A percentile compares a stretch with the other conserved stretches of the same genome.
These are phyloP conservation scores for Colletotrichum horii DNA, from an alignment of 2,329 filamentous ascomycete species.

Conservation along the genomic window DNA sequence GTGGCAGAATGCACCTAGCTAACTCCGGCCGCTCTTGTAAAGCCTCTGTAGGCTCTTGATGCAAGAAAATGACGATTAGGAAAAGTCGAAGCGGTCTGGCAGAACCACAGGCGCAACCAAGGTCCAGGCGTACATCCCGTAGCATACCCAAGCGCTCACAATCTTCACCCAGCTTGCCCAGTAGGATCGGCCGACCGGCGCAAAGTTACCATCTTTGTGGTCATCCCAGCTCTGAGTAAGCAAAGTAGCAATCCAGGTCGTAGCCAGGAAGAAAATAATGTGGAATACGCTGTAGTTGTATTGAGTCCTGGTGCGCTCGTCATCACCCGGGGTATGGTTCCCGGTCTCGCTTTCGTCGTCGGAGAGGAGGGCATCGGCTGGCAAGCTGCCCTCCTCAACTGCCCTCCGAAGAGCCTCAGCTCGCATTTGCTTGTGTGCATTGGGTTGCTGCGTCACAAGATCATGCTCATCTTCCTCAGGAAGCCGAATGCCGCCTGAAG, in stretches of 20 bases:
- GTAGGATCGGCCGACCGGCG: slow-evolving; percentile 91
- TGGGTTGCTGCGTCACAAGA: slow-evolving; percentile 85
- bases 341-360: slow-evolving; percentile 71
- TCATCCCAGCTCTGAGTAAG: slow-evolving; percentile 76
- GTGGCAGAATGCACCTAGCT: background rate
- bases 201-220: slow-evolving; percentile 74
- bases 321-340: slow-evolving; percentile 71
- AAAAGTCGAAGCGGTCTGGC: slow-evolving; percentile 82
- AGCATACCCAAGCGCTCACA: slow-evolving; percentile 95
- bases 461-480: slow-evolving; percentile 82
- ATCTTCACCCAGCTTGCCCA: slow-evolving; percentile 99
- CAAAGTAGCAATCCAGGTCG: slow-evolving; percentile 92
- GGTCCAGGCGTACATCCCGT: slow-evolving; percentile 92
- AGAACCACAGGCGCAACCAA: slow-evolving; percentile 84
- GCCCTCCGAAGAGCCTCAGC: slow-evolving; percentile 89
- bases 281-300: slow-evolving; percentile 98
- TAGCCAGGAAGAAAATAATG: slow-evolving; percentile 95
- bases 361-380: slow-evolving; percentile 85
- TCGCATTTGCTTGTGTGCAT: slow-evolving; percentile 85
- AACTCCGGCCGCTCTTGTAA: background rate
- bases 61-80: slow-evolving; percentile 26
- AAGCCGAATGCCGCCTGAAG: slow-evolving; percentile 61
- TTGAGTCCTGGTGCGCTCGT: slow-evolving; percentile 87
- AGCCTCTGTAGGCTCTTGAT: background rate
- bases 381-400: slow-evolving; percentile 89